Evolutionary conservation across 768 basidiomycete genomes (phyloP).

Genomic region (Lactifluus hygrophoroides): DNA sequence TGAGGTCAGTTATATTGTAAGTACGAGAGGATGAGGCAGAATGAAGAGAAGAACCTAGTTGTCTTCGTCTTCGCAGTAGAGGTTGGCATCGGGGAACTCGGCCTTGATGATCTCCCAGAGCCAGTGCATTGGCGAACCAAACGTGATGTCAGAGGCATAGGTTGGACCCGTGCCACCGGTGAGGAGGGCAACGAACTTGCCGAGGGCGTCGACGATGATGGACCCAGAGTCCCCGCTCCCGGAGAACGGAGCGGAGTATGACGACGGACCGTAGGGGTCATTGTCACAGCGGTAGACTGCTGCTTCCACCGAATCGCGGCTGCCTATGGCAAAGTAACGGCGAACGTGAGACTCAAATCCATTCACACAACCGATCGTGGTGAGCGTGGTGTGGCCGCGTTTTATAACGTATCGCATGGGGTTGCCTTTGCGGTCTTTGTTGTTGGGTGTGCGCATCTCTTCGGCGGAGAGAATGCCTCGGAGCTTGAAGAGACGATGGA

Average conservation of each 20-base stretch:
- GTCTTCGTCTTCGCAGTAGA: slow-evolving; percentile 10
- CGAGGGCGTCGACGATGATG: neutral
- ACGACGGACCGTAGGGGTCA: too few relatives aligned
- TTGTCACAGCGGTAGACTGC: neutral
- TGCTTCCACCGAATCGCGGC: neutral
- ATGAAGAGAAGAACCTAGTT: neutral
- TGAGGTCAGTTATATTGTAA: neutral
- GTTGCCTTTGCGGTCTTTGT: neutral
- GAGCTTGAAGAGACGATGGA: neutral
- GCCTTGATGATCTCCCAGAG: slow-evolving; percentile 22
- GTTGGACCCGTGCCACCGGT: slow-evolving; percentile 20
- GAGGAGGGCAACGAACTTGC: slow-evolving; percentile 18
- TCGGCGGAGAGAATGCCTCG: neutral
- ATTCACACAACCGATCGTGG: neutral
- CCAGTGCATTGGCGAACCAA: slow-evolving; percentile 17
- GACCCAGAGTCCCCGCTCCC: neutral
- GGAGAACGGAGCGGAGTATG: neutral
- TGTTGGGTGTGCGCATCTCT: neutral
- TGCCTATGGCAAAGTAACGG: neutral
- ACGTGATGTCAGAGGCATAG: slow-evolving; percentile 19
- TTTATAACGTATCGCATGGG: neutral
- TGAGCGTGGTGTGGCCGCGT: neutral
- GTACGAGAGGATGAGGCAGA: neutral
- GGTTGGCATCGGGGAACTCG: slow-evolving; percentile 21
- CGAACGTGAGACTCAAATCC: neutral